Conservation (phyloP, 139 green algal species). For the Chlamydomonas schloesseri region DNA sequence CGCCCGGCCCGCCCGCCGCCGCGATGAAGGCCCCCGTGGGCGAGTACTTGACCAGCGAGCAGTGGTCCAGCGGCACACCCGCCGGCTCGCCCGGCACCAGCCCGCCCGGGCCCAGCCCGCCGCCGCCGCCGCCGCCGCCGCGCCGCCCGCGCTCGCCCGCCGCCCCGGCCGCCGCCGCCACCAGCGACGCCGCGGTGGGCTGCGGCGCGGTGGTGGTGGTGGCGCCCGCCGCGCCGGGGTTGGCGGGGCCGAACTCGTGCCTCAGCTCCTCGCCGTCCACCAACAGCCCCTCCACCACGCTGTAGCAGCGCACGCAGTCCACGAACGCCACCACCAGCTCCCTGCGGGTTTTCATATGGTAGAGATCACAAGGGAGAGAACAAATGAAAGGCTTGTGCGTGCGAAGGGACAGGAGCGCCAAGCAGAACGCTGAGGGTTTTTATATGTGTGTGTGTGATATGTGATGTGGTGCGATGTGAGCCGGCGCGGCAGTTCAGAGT, state of each 20-base stretch:
- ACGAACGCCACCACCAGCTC: constrained; percentile 50
- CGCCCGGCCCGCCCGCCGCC: constrained; percentile 31
- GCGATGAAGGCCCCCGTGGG: constrained; percentile 60
- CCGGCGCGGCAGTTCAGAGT: no score
- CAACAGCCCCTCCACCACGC: constrained; percentile 45
- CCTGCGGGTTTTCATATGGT: neutral
- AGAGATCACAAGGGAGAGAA: no score
- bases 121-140: neutral
- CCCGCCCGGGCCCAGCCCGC: no score
- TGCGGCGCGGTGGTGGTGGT: neutral
- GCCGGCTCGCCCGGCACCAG: neutral
- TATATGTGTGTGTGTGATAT: no score
- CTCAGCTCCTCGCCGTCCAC: constrained; percentile 43
- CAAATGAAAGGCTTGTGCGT: no score
- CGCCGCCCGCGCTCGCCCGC: neutral
- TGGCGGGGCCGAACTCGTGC: constrained; percentile 15
- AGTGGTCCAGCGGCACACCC: constrained; percentile 24
- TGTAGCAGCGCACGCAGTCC: constrained; percentile 48
- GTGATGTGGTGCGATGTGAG: no score
- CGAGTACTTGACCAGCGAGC: constrained; percentile 51
- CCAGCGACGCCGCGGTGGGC: neutral
- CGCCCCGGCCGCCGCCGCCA: neutral
- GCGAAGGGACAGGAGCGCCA: no score
- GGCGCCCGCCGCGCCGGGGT: neutral
- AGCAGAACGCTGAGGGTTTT: no score